Evolutionary conservation across 352 stramenopile genomes (phyloP).

Genomic region (Phytophthora cryptogea): DNA sequence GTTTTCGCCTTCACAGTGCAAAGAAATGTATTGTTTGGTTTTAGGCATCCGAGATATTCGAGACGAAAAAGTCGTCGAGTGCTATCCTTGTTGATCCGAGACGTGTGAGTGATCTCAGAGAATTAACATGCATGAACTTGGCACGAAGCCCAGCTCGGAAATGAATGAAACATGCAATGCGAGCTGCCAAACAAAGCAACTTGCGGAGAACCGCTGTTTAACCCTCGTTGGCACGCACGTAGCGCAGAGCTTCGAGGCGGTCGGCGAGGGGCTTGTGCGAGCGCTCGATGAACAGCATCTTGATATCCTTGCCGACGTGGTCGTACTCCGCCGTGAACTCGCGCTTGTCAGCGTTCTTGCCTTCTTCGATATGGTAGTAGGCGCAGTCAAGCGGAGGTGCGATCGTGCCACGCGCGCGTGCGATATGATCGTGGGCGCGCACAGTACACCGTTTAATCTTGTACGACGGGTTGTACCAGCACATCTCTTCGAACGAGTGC

Average conservation of each 20-base stretch:
- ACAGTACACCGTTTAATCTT: conserved; percentile 47
- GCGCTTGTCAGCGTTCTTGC: conserved; percentile 39
- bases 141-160: conserved; percentile 1
- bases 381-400: conserved; percentile 34
- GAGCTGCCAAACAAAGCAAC: not conserved
- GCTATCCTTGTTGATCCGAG: conserved; percentile 16
- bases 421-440: conserved; percentile 35
- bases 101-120: conserved; percentile 15
- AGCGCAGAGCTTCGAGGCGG: conserved; percentile 34
- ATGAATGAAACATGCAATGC: conserved; percentile 19
- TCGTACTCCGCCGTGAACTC: conserved; percentile 40
- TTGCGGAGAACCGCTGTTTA: conserved; percentile 5
- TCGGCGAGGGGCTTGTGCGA: conserved; percentile 46
- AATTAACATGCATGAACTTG: conserved; percentile 25
- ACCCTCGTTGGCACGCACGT: conserved; percentile 29
- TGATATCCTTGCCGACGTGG: conserved; percentile 38
- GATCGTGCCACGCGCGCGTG: conserved; percentile 31
- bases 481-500: conserved; percentile 52
- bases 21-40: conserved; percentile 12
- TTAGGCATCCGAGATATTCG: not conserved
- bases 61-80: conserved; percentile 15
- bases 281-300: conserved; percentile 50
- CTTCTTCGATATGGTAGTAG: conserved; percentile 46
- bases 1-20: not conserved
- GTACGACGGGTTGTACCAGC: conserved; percentile 57